A percentile compares a stretch with the other conserved stretches of the same genome.
phyloP scores from a whole-genome alignment of 192 early-diverging fungal species.

The Coemansia sp. region DNA sequence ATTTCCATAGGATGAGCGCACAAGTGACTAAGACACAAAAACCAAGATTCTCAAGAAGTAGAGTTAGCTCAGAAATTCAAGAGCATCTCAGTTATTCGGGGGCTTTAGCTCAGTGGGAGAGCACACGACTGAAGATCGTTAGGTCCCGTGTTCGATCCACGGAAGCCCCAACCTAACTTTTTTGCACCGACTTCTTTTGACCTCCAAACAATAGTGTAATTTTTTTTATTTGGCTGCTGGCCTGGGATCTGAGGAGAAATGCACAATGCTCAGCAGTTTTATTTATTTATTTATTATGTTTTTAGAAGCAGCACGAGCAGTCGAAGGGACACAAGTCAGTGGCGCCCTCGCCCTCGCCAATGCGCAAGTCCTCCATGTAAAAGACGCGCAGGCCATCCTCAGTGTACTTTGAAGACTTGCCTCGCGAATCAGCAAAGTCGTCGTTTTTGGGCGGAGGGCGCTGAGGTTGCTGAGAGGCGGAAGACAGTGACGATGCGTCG shows the following conservation, averaged over 20 bases:
- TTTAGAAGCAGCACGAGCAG: constrained; percentile 47
- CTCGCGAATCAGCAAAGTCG: constrained; percentile 41
- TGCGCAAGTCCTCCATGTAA: constrained; percentile 47
- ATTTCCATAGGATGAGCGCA: no score
- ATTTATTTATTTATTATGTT: not conserved
- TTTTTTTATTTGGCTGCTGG: not conserved
- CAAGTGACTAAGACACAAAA: no score
- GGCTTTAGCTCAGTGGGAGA: constrained; percentile 44
- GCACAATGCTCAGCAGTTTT: no score
- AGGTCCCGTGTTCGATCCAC: constrained; percentile 47
- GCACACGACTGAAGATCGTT: constrained; percentile 43
- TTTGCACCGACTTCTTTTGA: not conserved
- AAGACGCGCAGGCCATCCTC: constrained; percentile 51
- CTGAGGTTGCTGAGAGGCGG: not conserved
- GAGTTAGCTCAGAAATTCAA: no score
- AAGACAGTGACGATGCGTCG: constrained; percentile 25
- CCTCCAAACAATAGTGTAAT: not conserved
- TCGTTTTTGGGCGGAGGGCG: constrained; percentile 23
- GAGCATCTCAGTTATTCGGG: not conserved
- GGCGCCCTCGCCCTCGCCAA: constrained; percentile 50
- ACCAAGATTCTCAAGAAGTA: no score
- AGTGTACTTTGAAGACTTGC: constrained; percentile 49
- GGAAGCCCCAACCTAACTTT: constrained; percentile 28
- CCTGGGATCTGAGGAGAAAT: no score
- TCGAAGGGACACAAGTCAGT: constrained; percentile 49